phyloP scores from a whole-genome alignment of 371 early-diverging fungal genomes.

The Mortierella sp. region DNA sequence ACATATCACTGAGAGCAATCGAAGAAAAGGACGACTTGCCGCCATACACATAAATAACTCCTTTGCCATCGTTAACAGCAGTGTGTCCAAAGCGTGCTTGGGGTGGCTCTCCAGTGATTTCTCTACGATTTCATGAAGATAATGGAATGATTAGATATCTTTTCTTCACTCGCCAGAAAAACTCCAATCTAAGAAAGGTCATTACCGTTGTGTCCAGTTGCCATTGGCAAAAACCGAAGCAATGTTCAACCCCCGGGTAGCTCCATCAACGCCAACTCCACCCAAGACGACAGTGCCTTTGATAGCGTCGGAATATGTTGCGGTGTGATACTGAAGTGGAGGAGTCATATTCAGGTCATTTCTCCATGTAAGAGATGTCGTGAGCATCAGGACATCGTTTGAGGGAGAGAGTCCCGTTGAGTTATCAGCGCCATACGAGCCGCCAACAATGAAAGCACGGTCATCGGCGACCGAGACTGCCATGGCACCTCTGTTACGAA shows the following conservation, averaged over 20 bases:
- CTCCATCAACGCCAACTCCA: slow-evolving; percentile 2
- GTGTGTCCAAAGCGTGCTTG: slow-evolving; percentile 35
- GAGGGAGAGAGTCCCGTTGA: neutral
- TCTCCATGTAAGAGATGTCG: slow-evolving; percentile 6
- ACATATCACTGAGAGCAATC: slow-evolving; percentile 14
- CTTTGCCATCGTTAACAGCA: slow-evolving; percentile 11
- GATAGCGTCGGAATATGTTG: slow-evolving; percentile 21
- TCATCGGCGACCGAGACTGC: slow-evolving; percentile 8
- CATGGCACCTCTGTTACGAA: slow-evolving; percentile 26
- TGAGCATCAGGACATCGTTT: neutral
- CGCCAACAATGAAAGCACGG: slow-evolving; percentile 25
- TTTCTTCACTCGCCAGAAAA: neutral
- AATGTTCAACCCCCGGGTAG: slow-evolving; percentile 1
- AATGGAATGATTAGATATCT: neutral
- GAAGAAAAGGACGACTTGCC: slow-evolving; percentile 1
- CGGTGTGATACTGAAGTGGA: slow-evolving; percentile 25
- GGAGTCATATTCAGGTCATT: neutral
- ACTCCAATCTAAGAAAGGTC: neutral
- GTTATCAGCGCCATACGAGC: neutral
- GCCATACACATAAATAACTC: slow-evolving; percentile 30
- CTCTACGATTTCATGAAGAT: neutral
- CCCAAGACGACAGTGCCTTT: slow-evolving; percentile 31
- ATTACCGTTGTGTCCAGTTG: slow-evolving; percentile 15
- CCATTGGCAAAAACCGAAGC: neutral
- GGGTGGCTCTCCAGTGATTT: slow-evolving; percentile 5